Evolutionary conservation across 106 monocot genomes (phyloP), one percentile per base, ranked within the genome.

Genomic region (Platanthera zijinensis): DNA sequence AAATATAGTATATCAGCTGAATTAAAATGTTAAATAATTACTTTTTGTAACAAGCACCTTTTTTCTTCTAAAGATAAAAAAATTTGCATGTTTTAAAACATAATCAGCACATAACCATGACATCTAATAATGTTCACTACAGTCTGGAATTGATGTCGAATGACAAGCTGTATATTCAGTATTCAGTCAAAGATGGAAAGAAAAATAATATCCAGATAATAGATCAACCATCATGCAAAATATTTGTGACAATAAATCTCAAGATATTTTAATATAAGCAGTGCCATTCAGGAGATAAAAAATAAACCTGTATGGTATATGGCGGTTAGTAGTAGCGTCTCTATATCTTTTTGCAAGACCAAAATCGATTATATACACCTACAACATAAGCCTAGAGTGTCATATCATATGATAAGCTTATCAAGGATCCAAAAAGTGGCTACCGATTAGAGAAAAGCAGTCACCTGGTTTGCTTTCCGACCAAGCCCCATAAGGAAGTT

Each of bases 401-500:
- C 7, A 67, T 7, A 8, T 28, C 9, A 67, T 14, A 61, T 14
- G 46, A 72, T 15, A 51, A 9, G 22, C 18, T 51, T 47, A n/a
- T 51, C 70, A 72, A 72, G n/a, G 15, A 50, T 22, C 32, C 46
- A 19, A 9, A 72, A 18, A 72, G 19, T 72, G 19, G 46, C 8
- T 14, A 48, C 21, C 6, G 51, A 51, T 6, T 72, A 72, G 17
- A 72, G 8, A 15, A 51, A 7, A 51, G 48, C 48, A 10, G 6
- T 45, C 78, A 90, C 96, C 96, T 97, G 96, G 77, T 97, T 97
- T 78, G 96, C 96, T 85, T 93, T 93, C 47, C 93, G 82, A 54
- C 93, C 93, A 83, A 97, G 94, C 68, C 97, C 97, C 97, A 99
- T 99, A 47, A 99, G 91, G 74, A 99, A 99, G 78, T 99, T 99